Conservation (phyloP, 2,329 filamentous ascomycete genomes). For the Mycosphaerella sp. region DNA sequence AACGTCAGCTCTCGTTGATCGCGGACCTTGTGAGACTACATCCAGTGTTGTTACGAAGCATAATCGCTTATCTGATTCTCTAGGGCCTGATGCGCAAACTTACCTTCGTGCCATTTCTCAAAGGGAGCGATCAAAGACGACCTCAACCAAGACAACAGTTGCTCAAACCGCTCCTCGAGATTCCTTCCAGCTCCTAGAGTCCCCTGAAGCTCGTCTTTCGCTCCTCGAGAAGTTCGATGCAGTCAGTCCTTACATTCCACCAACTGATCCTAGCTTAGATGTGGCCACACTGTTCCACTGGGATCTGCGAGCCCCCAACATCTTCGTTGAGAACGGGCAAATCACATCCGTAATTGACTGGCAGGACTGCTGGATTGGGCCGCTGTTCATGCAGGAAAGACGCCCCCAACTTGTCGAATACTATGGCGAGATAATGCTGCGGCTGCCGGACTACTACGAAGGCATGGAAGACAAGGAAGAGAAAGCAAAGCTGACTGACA, state of each 20-base stretch:
- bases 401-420: constrained; percentile 31
- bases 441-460: constrained; percentile 26
- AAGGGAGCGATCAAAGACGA: not conserved
- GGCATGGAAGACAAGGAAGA: constrained; percentile 27
- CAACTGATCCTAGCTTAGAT: constrained; percentile 18
- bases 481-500: constrained; percentile 24
- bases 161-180: no score
- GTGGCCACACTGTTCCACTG: constrained; percentile 37
- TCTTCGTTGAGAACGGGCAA: constrained; percentile 36
- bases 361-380: constrained; percentile 34
- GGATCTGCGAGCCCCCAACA: constrained; percentile 37
- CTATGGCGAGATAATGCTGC: constrained; percentile 28
- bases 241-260: constrained; percentile 3
- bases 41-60: not conserved
- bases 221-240: constrained; percentile 7
- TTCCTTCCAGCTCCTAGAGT: no score
- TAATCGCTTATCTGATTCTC: not conserved
- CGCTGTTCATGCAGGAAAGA: constrained; percentile 26
- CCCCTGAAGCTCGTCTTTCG: no score
- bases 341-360: constrained; percentile 42
- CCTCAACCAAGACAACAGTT: no score
- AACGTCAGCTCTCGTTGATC: constrained; percentile 32
- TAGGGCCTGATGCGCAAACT: constrained; percentile 8
- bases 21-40: constrained; percentile 31
- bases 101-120: constrained; percentile 10